These are phyloP conservation scores for Rhodomyrtus tomentosa DNA, from an alignment of 345 rosid genomes.

Conservation along the genomic window DNA sequence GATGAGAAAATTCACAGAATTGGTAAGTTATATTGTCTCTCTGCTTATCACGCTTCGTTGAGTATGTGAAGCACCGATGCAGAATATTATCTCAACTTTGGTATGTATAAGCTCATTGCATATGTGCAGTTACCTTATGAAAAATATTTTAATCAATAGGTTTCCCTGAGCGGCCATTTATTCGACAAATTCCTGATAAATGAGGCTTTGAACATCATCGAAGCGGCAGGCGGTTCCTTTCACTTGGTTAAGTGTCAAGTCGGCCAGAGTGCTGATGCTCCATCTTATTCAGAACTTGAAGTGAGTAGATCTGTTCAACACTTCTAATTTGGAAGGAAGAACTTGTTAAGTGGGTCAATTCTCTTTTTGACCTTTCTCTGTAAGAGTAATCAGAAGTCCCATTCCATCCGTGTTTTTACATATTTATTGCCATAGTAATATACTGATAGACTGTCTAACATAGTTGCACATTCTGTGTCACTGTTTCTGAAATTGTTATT, in stretches of 20 bases:
- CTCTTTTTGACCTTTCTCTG: not conserved
- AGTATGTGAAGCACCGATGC: not conserved
- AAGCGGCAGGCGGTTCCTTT: slow-evolving; percentile 81
- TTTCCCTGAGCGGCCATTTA: slow-evolving; percentile 83
- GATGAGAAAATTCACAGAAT: slow-evolving; percentile 49
- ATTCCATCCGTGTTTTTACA: not conserved
- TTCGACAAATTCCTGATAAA: slow-evolving; percentile 88
- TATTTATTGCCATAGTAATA: not conserved
- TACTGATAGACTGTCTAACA: not conserved
- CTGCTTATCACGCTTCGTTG: not conserved
- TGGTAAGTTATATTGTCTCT: slow-evolving; percentile 32
- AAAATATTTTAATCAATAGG: slow-evolving; percentile 27
- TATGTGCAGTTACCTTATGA: not conserved
- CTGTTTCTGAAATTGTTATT: not conserved
- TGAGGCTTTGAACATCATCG: slow-evolving; percentile 90
- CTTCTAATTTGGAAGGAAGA: not conserved
- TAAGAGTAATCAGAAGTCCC: not conserved
- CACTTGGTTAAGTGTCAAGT: slow-evolving; percentile 79
- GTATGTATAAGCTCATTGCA: not conserved
- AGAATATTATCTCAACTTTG: not conserved
- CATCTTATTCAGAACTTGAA: slow-evolving; percentile 84
- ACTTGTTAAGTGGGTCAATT: not conserved
- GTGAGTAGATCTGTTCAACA: slow-evolving; percentile 26
- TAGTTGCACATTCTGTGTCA: not conserved
- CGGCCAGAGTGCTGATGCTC: slow-evolving; percentile 60